These are phyloP conservation scores for Meyerozyma athensensis DNA, from an alignment of 1,139 yeast genomes.

Conservation along the genomic window DNA sequence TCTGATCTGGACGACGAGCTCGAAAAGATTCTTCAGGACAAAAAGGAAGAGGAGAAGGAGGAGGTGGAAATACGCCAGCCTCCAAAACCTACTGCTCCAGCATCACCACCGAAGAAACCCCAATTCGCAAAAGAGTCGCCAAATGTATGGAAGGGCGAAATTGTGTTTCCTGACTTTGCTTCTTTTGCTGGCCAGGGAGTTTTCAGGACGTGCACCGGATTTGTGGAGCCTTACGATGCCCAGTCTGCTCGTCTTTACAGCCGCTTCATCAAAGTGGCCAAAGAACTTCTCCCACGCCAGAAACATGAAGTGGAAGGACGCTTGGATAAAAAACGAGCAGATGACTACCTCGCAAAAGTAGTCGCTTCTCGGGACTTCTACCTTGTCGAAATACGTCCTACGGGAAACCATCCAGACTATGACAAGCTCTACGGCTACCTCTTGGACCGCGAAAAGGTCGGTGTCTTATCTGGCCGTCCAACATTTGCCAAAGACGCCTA, in stretches of 20 bases:
- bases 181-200: constrained; percentile 41
- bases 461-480: constrained; percentile 53
- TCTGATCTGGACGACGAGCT: constrained; percentile 6
- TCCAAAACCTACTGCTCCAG: constrained; percentile 12
- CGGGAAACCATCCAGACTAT: constrained; percentile 26
- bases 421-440: constrained; percentile 52
- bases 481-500: constrained; percentile 62
- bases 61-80: constrained; percentile 7
- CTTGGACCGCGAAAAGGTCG: constrained; percentile 46
- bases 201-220: constrained; percentile 37
- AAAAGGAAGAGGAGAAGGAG: constrained; percentile 9
- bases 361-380: constrained; percentile 46
- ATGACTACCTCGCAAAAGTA: constrained; percentile 50
- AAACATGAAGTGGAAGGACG: constrained; percentile 59
- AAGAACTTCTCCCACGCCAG: constrained; percentile 24
- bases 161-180: constrained; percentile 53
- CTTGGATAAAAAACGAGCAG: constrained; percentile 50
- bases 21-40: constrained; percentile 7
- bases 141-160: constrained; percentile 51
- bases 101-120: constrained; percentile 8
- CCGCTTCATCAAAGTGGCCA: constrained; percentile 26
- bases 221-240: constrained; percentile 22
- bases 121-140: constrained; percentile 1
- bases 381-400: constrained; percentile 36
- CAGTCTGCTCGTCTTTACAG: constrained; percentile 18